A percentile compares a stretch with the other conserved stretches of the same genome.
These are phyloP conservation scores for Fusarium kyushuense DNA, from an alignment of 2,329 filamentous ascomycete species.

Conservation along the genomic window DNA sequence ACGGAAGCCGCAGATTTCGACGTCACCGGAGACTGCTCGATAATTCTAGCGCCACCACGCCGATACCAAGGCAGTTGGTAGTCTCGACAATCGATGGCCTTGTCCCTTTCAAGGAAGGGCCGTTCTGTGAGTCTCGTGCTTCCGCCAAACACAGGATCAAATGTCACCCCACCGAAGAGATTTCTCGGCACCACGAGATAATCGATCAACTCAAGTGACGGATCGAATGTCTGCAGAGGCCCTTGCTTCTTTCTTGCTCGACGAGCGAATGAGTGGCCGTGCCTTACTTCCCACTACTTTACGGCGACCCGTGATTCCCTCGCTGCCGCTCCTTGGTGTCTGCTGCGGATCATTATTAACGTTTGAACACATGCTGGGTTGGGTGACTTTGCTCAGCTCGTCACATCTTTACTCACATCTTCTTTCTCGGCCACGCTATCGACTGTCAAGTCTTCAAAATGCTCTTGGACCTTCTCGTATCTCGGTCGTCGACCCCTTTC, in stretches of 20 bases:
- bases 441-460: slow-evolving; percentile 11
- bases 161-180: slow-evolving; percentile 49
- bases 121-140: slow-evolving; percentile 46
- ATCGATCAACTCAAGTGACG: slow-evolving; percentile 46
- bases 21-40: slow-evolving; percentile 44
- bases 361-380: slow-evolving; percentile 44
- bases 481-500: slow-evolving; percentile 32
- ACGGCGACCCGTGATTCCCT: slow-evolving; percentile 13
- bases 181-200: slow-evolving; percentile 49
- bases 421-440: slow-evolving; percentile 31
- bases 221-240: slow-evolving; percentile 44
- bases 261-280: slow-evolving; percentile 40
- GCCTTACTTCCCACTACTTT: slow-evolving; percentile 22
- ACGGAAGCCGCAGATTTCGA: slow-evolving; percentile 40
- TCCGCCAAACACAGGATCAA: slow-evolving; percentile 33
- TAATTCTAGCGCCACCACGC: slow-evolving; percentile 43
- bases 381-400: slow-evolving; percentile 43
- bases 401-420: slow-evolving; percentile 42
- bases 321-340: slow-evolving; percentile 30
- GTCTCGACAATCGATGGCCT: slow-evolving; percentile 28
- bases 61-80: slow-evolving; percentile 42
- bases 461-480: slow-evolving; percentile 20
- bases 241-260: slow-evolving; percentile 26
- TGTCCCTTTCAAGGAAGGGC: slow-evolving; percentile 39
- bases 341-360: slow-evolving; percentile 35